Conservation (phyloP, 2,329 filamentous ascomycete genomes). For the Myrmaecium sp. region DNA sequence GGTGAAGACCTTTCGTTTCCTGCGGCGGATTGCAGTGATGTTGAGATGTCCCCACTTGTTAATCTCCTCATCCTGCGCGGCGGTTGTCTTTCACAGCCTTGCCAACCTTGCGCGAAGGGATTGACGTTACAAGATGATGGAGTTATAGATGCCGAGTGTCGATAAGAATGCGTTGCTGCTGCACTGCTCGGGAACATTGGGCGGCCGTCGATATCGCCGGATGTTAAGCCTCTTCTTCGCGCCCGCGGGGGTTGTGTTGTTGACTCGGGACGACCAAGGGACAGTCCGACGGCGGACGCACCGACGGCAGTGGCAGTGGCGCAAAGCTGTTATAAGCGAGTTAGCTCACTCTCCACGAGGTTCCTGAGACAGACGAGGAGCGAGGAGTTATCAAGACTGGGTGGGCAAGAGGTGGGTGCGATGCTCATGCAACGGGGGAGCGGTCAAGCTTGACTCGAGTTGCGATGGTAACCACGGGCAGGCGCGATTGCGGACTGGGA, state of each 20-base stretch:
- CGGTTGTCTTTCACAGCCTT: constrained; percentile 14
- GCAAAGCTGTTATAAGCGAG: constrained; percentile 35
- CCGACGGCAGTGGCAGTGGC: constrained; percentile 43
- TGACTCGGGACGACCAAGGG: constrained; percentile 35
- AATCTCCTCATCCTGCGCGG: constrained; percentile 17
- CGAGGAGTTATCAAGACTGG: too few relatives aligned
- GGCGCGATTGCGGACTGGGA: neutral
- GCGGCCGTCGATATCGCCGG: constrained; percentile 13
- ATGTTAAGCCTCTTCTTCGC: constrained; percentile 23
- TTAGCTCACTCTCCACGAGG: constrained; percentile 19
- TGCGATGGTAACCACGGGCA: constrained; percentile 6
- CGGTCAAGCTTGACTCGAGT: constrained; percentile 4
- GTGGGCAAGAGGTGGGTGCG: too few relatives aligned
- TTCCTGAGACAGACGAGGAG: constrained; percentile 3
- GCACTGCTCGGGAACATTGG: too few relatives aligned
- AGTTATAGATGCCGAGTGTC: too few relatives aligned
- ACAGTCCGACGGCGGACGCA: constrained; percentile 41
- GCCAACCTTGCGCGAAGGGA: too few relatives aligned
- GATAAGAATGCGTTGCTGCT: too few relatives aligned
- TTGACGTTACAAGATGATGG: too few relatives aligned
- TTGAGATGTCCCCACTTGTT: constrained; percentile 13
- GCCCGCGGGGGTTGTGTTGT: constrained; percentile 16
- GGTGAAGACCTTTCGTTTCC: too few relatives aligned
- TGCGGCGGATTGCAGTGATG: constrained; percentile 9
- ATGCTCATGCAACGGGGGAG: constrained; percentile 6